Evolutionary conservation across 2,329 filamentous ascomycete genomes (phyloP).

Genomic region (Chaetomium olivaceum): DNA sequence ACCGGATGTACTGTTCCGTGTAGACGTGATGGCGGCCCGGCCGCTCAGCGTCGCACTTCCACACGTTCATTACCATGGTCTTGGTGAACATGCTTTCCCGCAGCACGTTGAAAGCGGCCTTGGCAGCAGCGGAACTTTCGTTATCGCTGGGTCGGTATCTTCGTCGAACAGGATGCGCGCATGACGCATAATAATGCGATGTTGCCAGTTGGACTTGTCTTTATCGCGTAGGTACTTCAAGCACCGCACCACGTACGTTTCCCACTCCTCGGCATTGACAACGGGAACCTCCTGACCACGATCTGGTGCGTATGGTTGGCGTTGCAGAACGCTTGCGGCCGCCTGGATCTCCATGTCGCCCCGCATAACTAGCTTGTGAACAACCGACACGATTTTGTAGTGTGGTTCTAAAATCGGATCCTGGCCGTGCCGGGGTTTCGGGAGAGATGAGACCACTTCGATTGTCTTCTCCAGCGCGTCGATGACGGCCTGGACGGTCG

Average conservation of each 20-base stretch:
- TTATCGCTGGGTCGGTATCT: constrained; percentile 47
- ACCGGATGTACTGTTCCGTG: constrained; percentile 80
- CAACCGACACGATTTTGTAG: constrained; percentile 81
- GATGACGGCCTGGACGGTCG: constrained; percentile 47
- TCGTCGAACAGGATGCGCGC: constrained; percentile 56
- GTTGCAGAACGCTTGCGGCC: constrained; percentile 54
- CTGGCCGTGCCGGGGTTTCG: constrained; percentile 57
- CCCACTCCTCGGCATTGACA: constrained; percentile 64
- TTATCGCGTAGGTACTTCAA: constrained; percentile 60
- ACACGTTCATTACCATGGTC: constrained; percentile 91
- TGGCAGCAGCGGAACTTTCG: constrained; percentile 62
- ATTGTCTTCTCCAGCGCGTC: constrained; percentile 53
- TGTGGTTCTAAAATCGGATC: constrained; percentile 89
- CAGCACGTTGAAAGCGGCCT: constrained; percentile 78
- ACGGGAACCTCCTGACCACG: constrained; percentile 50
- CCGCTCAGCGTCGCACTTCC: constrained; percentile 85
- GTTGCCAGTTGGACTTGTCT: constrained; percentile 94
- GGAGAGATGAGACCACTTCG: constrained; percentile 51
- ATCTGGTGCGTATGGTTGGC: constrained; percentile 56
- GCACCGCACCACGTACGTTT: constrained; percentile 55
- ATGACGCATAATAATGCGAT: constrained; percentile 81
- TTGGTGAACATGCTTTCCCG: constrained; percentile 78
- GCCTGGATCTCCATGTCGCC: constrained; percentile 50
- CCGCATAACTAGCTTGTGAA: constrained; percentile 74
- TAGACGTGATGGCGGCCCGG: constrained; percentile 89